Conservation (phyloP, 257 asterid species). For the Craterostigma plantagineum region DNA sequence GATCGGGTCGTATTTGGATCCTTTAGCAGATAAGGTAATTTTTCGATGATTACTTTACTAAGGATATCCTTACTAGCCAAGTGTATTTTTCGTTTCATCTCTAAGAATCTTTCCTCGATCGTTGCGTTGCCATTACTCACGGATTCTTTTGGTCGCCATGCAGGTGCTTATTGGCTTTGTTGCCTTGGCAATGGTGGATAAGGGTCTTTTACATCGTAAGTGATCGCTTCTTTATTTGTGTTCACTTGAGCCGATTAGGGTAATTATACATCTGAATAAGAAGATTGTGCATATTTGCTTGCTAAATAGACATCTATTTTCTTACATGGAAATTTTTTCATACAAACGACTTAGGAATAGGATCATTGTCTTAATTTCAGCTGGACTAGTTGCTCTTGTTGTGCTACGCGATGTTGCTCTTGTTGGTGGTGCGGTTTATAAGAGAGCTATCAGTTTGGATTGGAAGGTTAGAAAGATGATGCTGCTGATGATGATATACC, state of each 20-base stretch:
- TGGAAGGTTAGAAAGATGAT: constrained; percentile 56
- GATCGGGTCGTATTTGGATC: constrained; percentile 96
- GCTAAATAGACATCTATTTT: no score
- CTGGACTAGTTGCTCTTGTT: constrained; percentile 70
- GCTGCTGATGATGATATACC: no score
- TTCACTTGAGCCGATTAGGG: neutral
- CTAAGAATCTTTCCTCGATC: constrained; percentile 5
- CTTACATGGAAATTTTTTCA: no score
- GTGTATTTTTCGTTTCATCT: constrained; percentile 3
- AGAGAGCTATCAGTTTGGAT: constrained; percentile 55
- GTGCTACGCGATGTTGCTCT: constrained; percentile 76
- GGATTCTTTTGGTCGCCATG: constrained; percentile 4
- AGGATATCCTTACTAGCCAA: no score
- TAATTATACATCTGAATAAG: no score
- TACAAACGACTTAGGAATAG: no score
- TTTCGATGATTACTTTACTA: no score
- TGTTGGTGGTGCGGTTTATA: constrained; percentile 71
- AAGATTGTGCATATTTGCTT: no score
- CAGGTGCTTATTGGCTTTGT: constrained; percentile 82
- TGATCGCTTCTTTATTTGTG: constrained; percentile 5
- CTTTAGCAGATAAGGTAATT: constrained; percentile 88
- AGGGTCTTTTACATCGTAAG: constrained; percentile 75
- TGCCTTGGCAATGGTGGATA: constrained; percentile 84
- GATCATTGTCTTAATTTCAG: constrained; percentile 19
- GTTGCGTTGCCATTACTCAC: constrained; percentile 4